These are phyloP conservation scores for Wickerhamia fluorescens DNA, from an alignment of 805 yeast genomes.

Conservation along the genomic window DNA sequence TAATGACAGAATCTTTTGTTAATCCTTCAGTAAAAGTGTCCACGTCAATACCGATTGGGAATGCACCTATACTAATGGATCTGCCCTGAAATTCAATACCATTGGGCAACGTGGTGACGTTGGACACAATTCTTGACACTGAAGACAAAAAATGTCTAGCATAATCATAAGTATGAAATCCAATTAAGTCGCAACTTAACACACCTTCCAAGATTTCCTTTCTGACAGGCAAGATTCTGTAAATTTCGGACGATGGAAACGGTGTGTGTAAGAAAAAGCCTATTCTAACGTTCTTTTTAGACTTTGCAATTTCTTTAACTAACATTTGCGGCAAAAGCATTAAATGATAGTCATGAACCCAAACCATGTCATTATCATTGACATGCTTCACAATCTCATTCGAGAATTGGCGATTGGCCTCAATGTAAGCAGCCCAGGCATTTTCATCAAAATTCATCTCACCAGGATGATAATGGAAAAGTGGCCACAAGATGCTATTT, in stretches of 20 bases:
- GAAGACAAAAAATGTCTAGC: constrained; percentile 93
- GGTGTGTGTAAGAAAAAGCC: constrained; percentile 98
- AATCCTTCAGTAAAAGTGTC: constrained; percentile 83
- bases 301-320: constrained; percentile 48
- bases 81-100: constrained; percentile 77
- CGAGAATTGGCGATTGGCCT: constrained; percentile 83
- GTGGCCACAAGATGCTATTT: constrained; percentile 94
- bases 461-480: constrained; percentile 98
- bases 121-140: constrained; percentile 68
- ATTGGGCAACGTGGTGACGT: constrained; percentile 81
- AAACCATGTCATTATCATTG: constrained; percentile 77
- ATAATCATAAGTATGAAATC: constrained; percentile 98
- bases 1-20: constrained; percentile 50
- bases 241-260: constrained; percentile 94
- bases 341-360: constrained; percentile 98
- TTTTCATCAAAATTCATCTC: constrained; percentile 97
- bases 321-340: constrained; percentile 92
- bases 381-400: constrained; percentile 61
- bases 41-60: constrained; percentile 98
- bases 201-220: constrained; percentile 89
- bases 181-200: constrained; percentile 86
- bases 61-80: constrained; percentile 84
- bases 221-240: constrained; percentile 92
- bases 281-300: constrained; percentile 53
- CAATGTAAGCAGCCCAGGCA: constrained; percentile 97